Base-by-base conservation (phyloP, 176 grass and related monocot genomes). In the Oryza longistaminata region DNA sequence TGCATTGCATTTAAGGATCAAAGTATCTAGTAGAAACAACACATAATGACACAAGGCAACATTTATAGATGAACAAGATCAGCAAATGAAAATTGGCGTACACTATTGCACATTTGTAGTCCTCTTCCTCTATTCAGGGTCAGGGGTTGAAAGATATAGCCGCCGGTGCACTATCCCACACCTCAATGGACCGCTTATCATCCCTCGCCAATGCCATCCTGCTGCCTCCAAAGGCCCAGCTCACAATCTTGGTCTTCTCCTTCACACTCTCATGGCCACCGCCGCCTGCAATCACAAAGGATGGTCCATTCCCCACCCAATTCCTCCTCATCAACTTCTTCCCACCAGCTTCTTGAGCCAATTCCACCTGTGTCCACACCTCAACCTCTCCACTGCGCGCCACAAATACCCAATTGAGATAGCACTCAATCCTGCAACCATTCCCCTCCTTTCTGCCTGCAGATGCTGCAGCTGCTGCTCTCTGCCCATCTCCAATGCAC, bases 241-340 rank as follows among this genome's bases (percentile, higher is more conserved):
- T 85, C 66, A 87, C 68, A 69, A 98, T 89, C 86, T 89, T 98
- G 70, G 78, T 78, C 78, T 78, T 90, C 44, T 77, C 83, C 19
- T 68, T 79, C 22, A 26, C 68, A 27, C 81, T 82, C 19, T 83
- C 85, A 13, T 34, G 7, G 0, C n/a, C 12, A 5, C n/a, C 50
- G 16, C 21, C 12, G 5, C n/a, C 50, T n/a, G 9, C 50, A 0
- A 2, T 46, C 27, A 13, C 9, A 9, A 52, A 62, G 14, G 75
- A 79, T 74, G 81, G 85, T 33, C 76, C 89, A 12, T 79, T 92
- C 16, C 86, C 96, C 35, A 96, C 84, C 40, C 85, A 85, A 82
- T 98, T 98, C 88, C 81, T 98, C 71, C 85, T 93, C 88, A 95
- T 95, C 27, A 89, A 42, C 73, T 90, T 95, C 83, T 95, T 85